Base-by-base conservation (phyloP, 2,329 filamentous ascomycete species). In the Colletotrichum sp. region DNA sequence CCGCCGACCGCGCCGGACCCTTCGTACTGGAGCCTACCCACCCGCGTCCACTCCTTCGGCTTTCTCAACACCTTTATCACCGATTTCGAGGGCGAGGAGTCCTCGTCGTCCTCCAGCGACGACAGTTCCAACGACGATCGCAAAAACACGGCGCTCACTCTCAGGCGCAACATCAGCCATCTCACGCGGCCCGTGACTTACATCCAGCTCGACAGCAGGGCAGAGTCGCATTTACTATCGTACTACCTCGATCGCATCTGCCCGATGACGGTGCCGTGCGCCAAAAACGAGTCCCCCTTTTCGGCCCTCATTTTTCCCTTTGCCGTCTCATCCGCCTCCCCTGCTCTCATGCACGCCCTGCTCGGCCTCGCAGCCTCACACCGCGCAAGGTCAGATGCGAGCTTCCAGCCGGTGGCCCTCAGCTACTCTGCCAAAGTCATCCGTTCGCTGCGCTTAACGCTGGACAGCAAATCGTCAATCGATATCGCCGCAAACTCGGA, bases 201-300 rank as follows among this genome's bases (percentile, higher is more conserved):
- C 21, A 36, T 75, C 10, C 43, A 75, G 28, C 73, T 75, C 18
- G 56, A 68, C 34, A 60, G 4, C 18, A 21, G 66, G 15, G 70
- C 65, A 21, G 75, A 77, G 21, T 73, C 71, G 10, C 72, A 73
- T 24, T 65, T 78, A 8, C 24, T 78, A 4, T 73, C 75, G 1
- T 78, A 78, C 30, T 78, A 78, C 15, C 71, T 78, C 4, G 52
- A 78, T 21, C 71, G 72, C 2, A 75, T 78, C 24, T 78, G 77
- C 34, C 77, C 77, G 16, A 67, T 78, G 66, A 75, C 77, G 36
- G 56, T 77, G 2, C 71, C 77, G 3, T 73, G 76, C 58, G 71
- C 70, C 10, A 48, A 55, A n/a, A 30, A 30, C n/a, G 43, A 71
- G 38, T 78, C 77, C 10, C 77, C 77, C 1, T 78, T 78, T 62